Percentiles rank a stretch among this genome's conserved stretches.
Conservation (phyloP, 1,139 yeast species). For the Lipomyces yarrowii region DNA sequence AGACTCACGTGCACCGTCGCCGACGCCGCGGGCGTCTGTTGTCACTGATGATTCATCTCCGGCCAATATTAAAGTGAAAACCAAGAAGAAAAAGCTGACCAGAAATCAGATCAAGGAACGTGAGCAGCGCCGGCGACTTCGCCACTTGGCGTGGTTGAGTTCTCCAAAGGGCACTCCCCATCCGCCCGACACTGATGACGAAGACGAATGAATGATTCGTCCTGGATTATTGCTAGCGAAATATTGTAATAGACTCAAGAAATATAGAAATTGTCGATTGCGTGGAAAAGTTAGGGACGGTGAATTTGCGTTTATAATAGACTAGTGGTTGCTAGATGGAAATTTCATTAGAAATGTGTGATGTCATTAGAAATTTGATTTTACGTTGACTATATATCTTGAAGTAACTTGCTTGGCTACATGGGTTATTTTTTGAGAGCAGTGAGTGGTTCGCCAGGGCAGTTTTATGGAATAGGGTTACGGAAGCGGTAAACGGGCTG, state of each 20-base stretch:
- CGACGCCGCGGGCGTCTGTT: conserved; percentile 47
- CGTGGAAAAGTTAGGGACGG: not conserved
- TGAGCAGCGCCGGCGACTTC: conserved; percentile 90
- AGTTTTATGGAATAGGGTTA: too few species aligned
- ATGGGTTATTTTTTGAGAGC: too few species aligned
- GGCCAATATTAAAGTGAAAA: conserved; percentile 77
- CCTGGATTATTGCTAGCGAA: not conserved
- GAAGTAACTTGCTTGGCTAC: too few species aligned
- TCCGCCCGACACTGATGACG: conserved; percentile 91
- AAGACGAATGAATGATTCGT: conserved; percentile 51
- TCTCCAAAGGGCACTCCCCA: conserved; percentile 98
- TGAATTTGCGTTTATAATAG: not conserved
- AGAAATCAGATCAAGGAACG: conserved; percentile 92
- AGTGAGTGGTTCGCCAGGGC: too few species aligned
- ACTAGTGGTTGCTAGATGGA: not conserved
- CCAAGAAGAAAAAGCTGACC: conserved; percentile 94
- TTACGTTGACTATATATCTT: not conserved
- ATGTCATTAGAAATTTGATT: not conserved
- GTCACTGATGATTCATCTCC: conserved; percentile 78
- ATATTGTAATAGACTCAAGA: not conserved
- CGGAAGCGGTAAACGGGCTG: too few species aligned
- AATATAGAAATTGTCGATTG: not conserved
- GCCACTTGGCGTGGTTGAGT: conserved; percentile 92
- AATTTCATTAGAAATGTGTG: not conserved
- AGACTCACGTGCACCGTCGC: conserved; percentile 39